phyloP scores from a whole-genome alignment of 208 protist genomes.

The Trypanosoma scelopori region DNA sequence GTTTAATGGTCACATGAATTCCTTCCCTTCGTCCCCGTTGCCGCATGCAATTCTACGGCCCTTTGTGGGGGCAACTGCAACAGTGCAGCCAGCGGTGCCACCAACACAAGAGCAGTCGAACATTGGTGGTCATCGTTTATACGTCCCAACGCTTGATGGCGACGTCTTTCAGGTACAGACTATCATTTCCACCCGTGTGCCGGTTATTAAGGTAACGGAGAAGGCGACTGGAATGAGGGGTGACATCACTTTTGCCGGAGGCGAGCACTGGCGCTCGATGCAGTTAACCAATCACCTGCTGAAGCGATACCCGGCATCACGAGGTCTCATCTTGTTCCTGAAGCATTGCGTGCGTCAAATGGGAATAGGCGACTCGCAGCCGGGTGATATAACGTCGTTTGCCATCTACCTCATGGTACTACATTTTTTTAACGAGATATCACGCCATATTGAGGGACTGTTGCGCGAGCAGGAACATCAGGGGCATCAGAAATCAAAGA shows the following conservation, averaged over 20 bases:
- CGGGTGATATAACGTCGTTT: conserved; percentile 82
- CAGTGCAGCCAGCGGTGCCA: background rate
- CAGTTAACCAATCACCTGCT: conserved; percentile 68
- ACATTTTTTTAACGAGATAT: conserved; percentile 81
- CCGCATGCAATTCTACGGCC: background rate
- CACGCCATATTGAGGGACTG: conserved; percentile 33
- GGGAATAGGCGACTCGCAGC: conserved; percentile 63
- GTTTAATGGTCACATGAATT: conserved; percentile 13
- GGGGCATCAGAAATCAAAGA: conserved; percentile 10
- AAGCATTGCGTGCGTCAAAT: conserved; percentile 76
- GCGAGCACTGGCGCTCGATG: conserved; percentile 87
- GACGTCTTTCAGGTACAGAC: conserved; percentile 69
- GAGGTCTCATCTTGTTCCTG: conserved; percentile 73
- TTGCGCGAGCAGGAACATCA: conserved; percentile 34
- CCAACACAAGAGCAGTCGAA: background rate
- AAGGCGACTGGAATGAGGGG: conserved; percentile 57
- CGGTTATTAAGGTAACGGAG: conserved; percentile 82
- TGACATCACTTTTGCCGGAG: conserved; percentile 86
- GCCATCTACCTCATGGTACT: conserved; percentile 82
- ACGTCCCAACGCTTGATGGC: conserved; percentile 62
- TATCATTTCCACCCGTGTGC: conserved; percentile 76
- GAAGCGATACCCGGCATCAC: conserved; percentile 57
- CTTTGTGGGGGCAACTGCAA: conserved; percentile 5
- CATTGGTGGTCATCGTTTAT: conserved; percentile 22
- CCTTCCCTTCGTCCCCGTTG: background rate